A percentile compares a stretch with the other conserved stretches of the same genome.
phyloP scores from a whole-genome alignment of 495 filamentous ascomycete species.

The Talaromyces nanjingensis region DNA sequence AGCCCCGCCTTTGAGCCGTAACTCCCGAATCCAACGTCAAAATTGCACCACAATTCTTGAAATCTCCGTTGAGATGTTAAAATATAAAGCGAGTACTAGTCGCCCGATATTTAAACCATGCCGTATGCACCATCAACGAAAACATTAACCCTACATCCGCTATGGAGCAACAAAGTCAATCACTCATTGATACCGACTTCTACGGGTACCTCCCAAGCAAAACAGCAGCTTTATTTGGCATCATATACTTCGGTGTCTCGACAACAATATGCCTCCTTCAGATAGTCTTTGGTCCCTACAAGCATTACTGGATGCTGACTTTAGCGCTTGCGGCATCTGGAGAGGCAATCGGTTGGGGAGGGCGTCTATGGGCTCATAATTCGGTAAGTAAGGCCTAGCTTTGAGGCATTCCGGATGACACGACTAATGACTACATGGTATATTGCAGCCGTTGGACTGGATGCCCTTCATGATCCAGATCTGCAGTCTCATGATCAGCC shows the following conservation, averaged over 20 bases:
- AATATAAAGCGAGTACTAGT: not conserved
- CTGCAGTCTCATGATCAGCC: not conserved
- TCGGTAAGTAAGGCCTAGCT: not conserved
- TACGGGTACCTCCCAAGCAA: not conserved
- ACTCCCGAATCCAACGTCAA: not conserved
- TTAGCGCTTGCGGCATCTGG: not conserved
- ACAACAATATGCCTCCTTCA: slow-evolving; percentile 16
- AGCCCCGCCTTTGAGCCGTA: not conserved
- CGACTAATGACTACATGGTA: not conserved
- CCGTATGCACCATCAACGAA: not conserved
- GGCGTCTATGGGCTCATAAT: not conserved
- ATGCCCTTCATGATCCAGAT: not conserved
- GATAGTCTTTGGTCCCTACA: not conserved
- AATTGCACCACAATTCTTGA: not conserved
- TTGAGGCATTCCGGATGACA: not conserved
- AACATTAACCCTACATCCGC: not conserved
- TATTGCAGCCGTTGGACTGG: not conserved
- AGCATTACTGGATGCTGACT: not conserved
- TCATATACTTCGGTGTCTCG: not conserved
- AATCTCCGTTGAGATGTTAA: not conserved
- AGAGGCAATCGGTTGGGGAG: not conserved
- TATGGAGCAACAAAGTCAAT: not conserved
- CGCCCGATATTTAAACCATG: not conserved
- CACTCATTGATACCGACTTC: not conserved
- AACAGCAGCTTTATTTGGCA: not conserved